Conservation (phyloP, 768 basidiomycete species). For the Fomitopsis serialis region DNA sequence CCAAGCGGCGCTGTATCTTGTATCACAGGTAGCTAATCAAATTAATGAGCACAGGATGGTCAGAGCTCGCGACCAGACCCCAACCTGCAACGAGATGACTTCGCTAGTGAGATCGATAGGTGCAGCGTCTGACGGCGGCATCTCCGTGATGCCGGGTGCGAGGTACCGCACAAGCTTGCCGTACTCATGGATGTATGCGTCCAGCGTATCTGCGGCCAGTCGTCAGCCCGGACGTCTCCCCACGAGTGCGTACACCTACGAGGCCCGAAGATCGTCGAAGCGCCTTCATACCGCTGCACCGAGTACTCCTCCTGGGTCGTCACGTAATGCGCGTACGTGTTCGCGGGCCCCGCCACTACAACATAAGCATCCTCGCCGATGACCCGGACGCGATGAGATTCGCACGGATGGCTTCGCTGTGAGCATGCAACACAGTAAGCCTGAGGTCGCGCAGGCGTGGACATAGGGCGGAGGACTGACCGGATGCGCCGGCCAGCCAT, state of each 20-base stretch:
- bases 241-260: slow-evolving; percentile 37
- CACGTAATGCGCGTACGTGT: slow-evolving; percentile 74
- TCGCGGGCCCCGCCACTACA: slow-evolving; percentile 77
- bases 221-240: not conserved
- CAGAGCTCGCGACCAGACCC: not conserved
- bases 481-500: slow-evolving; percentile 77
- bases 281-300: slow-evolving; percentile 77
- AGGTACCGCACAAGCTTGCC: slow-evolving; percentile 59
- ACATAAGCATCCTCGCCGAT: slow-evolving; percentile 68
- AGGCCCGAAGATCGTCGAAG: slow-evolving; percentile 72
- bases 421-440: not conserved
- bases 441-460: not conserved
- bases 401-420: slow-evolving; percentile 62
- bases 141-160: slow-evolving; percentile 39
- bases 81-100: slow-evolving; percentile 65
- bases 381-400: slow-evolving; percentile 57
- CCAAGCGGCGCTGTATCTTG: slow-evolving; percentile 53
- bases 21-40: slow-evolving; percentile 51
- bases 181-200: slow-evolving; percentile 77
- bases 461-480: slow-evolving; percentile 28
- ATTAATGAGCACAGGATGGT: not conserved
- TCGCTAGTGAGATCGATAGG: slow-evolving; percentile 58
- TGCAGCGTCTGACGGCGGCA: slow-evolving; percentile 57
- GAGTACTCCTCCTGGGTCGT: slow-evolving; percentile 69
- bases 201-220: slow-evolving; percentile 52